Percentiles rank a stretch among this genome's conserved stretches.
Conservation (phyloP, 306 rosid genomes). For the Pterocarpus macrocarpus region DNA sequence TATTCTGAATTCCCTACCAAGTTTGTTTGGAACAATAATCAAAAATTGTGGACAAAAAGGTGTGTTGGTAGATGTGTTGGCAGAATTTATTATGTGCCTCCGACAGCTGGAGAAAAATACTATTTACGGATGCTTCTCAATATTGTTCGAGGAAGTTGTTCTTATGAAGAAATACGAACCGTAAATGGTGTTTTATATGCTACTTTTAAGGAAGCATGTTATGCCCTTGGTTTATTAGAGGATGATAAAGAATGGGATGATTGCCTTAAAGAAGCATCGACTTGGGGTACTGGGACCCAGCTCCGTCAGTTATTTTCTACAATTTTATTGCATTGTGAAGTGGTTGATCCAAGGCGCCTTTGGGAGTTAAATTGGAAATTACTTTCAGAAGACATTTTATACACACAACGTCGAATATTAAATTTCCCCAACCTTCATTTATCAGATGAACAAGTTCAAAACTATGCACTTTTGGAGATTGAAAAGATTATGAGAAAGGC, state of each 20-base stretch:
- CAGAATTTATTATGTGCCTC: conserved; percentile 15
- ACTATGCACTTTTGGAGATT: no score
- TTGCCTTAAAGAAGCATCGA: neutral
- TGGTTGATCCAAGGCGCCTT: neutral
- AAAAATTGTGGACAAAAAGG: no score
- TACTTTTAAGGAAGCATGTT: neutral
- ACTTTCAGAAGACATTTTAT: conserved; percentile 1
- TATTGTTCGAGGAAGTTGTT: neutral
- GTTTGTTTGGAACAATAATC: neutral
- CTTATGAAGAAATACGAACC: neutral
- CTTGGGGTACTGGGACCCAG: neutral
- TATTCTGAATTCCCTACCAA: no score
- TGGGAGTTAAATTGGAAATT: conserved; percentile 9
- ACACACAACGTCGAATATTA: no score
- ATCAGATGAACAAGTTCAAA: no score
- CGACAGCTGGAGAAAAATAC: conserved; percentile 4
- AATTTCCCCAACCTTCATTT: no score
- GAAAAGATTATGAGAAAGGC: no score
- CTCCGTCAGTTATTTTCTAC: neutral
- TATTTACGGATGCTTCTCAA: conserved; percentile 3
- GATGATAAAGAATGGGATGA: conserved; percentile 26
- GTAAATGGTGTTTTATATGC: neutral
- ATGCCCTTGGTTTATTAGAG: neutral
- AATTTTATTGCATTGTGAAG: neutral
- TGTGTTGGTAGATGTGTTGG: neutral